Evolutionary conservation across 805 yeast genomes (phyloP).

Genomic region (Yarrowia sp.): DNA sequence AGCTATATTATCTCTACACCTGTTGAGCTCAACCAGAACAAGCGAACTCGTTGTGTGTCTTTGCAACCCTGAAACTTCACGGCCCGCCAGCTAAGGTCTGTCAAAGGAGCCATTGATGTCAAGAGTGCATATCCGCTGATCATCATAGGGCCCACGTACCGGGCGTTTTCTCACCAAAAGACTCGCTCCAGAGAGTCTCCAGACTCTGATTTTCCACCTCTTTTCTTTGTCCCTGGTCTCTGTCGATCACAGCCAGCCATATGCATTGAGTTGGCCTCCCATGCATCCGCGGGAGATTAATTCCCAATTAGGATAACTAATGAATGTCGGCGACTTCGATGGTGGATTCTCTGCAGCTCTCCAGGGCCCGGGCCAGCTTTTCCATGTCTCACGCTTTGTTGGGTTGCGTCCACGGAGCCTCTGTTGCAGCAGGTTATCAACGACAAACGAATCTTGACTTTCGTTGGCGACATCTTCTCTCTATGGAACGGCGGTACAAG

Average conservation of each 20-base stretch:
- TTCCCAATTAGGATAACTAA: constrained; percentile 1
- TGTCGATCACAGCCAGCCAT: constrained; percentile 26
- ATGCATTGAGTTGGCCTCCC: constrained; percentile 15
- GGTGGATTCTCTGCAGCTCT: constrained; percentile 21
- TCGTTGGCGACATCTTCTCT: too few relatives aligned
- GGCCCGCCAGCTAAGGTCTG: background rate
- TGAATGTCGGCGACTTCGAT: constrained; percentile 3
- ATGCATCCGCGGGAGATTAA: constrained; percentile 7
- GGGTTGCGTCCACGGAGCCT: background rate
- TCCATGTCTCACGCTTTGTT: background rate
- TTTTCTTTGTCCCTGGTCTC: constrained; percentile 6
- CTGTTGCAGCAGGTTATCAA: background rate
- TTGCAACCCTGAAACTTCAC: background rate
- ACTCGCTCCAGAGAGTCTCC: background rate
- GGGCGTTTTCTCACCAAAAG: background rate
- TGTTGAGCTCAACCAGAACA: background rate
- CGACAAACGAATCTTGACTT: too few relatives aligned
- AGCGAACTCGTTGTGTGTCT: background rate
- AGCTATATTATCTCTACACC: too few relatives aligned
- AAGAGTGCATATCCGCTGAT: constrained; percentile 11
- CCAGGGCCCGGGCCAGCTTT: background rate
- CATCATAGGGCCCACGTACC: background rate
- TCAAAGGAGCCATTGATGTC: constrained; percentile 10
- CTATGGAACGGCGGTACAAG: too few relatives aligned
- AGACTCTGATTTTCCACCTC: background rate